These are phyloP conservation scores for Helicosporidium sp. DNA, from an alignment of 139 green algal species.

Conservation along the genomic window DNA sequence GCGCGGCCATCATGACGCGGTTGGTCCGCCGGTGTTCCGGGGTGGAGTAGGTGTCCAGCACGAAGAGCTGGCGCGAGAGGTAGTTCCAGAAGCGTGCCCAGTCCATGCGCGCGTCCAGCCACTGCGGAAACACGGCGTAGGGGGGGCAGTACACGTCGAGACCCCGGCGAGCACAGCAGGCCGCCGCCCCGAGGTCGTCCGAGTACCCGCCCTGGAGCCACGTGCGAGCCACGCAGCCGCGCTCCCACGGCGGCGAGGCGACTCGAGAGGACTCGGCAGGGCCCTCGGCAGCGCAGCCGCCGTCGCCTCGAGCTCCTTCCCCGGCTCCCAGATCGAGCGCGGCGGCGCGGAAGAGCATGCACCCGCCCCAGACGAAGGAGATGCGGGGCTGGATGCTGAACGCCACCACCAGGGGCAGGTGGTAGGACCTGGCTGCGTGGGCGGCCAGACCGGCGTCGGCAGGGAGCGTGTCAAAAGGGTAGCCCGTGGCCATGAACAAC, in stretches of 20 bases:
- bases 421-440: slow-evolving; percentile 42
- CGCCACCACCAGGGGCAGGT: slow-evolving; percentile 60
- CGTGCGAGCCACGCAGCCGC: no score
- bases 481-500: slow-evolving; percentile 66
- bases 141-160: slow-evolving; percentile 41
- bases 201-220: slow-evolving; percentile 65
- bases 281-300: no score
- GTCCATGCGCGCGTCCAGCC: not conserved
- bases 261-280: no score
- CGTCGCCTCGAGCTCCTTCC: no score
- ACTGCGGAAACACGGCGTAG: slow-evolving; percentile 54
- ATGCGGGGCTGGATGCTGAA: slow-evolving; percentile 36
- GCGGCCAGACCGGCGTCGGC: slow-evolving; percentile 20
- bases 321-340: no score
- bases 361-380: slow-evolving; percentile 74
- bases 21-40: slow-evolving; percentile 36
- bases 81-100: slow-evolving; percentile 68
- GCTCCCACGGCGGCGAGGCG: no score
- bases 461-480: slow-evolving; percentile 64
- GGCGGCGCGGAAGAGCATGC: slow-evolving; percentile 55
- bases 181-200: slow-evolving; percentile 72
- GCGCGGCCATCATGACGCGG: slow-evolving; percentile 38
- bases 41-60: slow-evolving; percentile 70
- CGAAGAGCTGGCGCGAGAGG: slow-evolving; percentile 71
- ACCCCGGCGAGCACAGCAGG: slow-evolving; percentile 25